These are phyloP conservation scores for Colletotrichum musicola DNA, from an alignment of 2,329 filamentous ascomycete genomes.

Conservation along the genomic window DNA sequence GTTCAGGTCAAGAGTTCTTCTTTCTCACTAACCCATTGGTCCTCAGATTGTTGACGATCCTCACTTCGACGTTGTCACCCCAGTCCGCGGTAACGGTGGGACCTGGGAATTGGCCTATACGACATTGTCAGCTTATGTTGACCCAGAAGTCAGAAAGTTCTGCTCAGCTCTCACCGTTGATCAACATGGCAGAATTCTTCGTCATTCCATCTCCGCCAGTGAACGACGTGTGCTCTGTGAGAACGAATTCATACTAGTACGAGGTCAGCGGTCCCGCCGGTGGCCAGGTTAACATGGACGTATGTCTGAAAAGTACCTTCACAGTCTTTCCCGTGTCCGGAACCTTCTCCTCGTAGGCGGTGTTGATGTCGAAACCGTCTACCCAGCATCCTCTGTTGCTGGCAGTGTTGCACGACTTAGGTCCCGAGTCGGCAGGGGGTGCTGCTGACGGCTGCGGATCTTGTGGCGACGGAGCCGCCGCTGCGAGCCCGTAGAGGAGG, in stretches of 20 bases:
- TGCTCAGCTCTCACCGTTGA: constrained; percentile 39
- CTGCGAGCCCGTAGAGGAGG: constrained; percentile 27
- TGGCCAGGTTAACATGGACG: too few relatives aligned
- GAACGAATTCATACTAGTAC: constrained; percentile 36
- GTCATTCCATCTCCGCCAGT: constrained; percentile 37
- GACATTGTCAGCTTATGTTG: not conserved
- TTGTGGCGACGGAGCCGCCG: constrained; percentile 18
- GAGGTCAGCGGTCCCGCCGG: not conserved
- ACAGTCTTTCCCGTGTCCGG: constrained; percentile 46
- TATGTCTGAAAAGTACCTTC: constrained; percentile 6
- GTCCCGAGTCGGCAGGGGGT: not conserved
- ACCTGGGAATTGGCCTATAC: constrained; percentile 40
- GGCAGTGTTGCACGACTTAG: constrained; percentile 42
- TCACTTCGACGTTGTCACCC: constrained; percentile 67
- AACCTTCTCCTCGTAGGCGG: constrained; percentile 46
- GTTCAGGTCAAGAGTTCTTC: not conserved
- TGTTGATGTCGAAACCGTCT: constrained; percentile 47
- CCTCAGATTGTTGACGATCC: constrained; percentile 74
- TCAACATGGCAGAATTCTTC: constrained; percentile 42
- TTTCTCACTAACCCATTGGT: constrained; percentile 49
- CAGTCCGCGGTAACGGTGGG: constrained; percentile 66
- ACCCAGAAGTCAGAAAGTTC: too few relatives aligned
- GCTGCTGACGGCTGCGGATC: not conserved
- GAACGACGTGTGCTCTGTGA: constrained; percentile 38
- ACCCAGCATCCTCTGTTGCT: constrained; percentile 43